A percentile compares a stretch with the other conserved stretches of the same genome.
Evolutionary conservation across 768 basidiomycete genomes (phyloP).

Genomic region (Lactarius hengduanensis): DNA sequence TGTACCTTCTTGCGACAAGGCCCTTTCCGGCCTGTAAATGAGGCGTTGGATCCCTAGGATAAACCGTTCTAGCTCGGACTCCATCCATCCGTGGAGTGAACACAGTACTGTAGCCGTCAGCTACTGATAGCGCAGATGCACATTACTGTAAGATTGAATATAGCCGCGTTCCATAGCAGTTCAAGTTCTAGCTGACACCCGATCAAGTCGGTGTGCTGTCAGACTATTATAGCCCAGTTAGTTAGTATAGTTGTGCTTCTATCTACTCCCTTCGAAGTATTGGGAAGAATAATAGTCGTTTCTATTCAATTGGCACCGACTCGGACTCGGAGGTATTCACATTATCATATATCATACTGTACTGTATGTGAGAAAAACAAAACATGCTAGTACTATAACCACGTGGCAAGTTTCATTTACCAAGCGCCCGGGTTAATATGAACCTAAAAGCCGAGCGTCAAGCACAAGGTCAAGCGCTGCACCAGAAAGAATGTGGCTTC

Average conservation of each 20-base stretch:
- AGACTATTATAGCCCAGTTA: neutral
- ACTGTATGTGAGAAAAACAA: neutral
- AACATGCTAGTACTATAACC: neutral
- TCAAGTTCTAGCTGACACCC: neutral
- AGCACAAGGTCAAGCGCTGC: neutral
- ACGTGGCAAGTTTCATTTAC: neutral
- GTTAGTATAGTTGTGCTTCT: neutral
- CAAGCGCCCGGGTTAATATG: neutral
- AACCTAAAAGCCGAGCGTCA: neutral
- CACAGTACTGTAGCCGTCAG: neutral
- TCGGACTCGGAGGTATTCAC: neutral
- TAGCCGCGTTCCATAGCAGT: neutral
- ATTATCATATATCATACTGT: too few relatives aligned
- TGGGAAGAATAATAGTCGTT: neutral
- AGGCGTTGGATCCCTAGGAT: neutral
- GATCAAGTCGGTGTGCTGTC: neutral
- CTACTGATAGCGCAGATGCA: neutral
- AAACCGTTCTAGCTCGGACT: neutral
- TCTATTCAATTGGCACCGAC: neutral
- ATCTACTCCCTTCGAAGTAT: neutral
- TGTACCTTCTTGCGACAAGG: neutral
- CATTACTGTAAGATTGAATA: neutral
- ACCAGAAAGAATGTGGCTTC: neutral
- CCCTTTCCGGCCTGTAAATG: neutral
- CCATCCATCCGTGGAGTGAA: neutral